A percentile compares a stretch with the other conserved stretches of the same genome.
phyloP scores from a whole-genome alignment of 192 early-diverging fungal species.

The Backusella liffmaniae region DNA sequence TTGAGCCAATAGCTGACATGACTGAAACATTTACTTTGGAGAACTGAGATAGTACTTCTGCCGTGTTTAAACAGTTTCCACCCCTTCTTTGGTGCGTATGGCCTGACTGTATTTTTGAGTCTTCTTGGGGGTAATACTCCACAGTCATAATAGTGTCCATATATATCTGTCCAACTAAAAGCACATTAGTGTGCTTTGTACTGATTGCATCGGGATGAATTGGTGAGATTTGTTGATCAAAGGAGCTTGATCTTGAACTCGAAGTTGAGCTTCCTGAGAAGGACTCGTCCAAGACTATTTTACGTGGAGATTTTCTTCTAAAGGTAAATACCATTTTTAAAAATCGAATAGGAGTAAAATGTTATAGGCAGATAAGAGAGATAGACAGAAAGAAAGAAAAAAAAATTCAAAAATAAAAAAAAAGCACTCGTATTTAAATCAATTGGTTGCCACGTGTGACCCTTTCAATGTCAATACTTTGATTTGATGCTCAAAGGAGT shows the following conservation, averaged over 20 bases:
- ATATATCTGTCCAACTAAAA: conserved; percentile 57
- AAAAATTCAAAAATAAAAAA: background rate
- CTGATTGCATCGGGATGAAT: background rate
- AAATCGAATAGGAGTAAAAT: background rate
- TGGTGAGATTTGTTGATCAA: conserved; percentile 7
- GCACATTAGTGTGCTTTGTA: conserved; percentile 13
- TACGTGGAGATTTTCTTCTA: background rate
- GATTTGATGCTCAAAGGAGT: background rate
- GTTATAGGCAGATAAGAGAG: background rate
- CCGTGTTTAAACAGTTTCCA: conserved; percentile 61
- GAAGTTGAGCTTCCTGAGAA: background rate
- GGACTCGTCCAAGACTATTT: background rate
- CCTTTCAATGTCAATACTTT: background rate
- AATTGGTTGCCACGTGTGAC: background rate
- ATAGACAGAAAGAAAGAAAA: background rate
- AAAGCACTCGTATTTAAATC: background rate
- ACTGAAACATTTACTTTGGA: conserved; percentile 38
- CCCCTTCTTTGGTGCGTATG: conserved; percentile 61
- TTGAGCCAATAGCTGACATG: conserved; percentile 52
- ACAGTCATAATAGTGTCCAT: conserved; percentile 65
- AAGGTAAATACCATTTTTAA: background rate
- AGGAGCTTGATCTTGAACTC: conserved; percentile 2
- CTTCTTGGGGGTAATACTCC: conserved; percentile 56
- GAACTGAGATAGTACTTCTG: conserved; percentile 55
- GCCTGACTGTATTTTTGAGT: conserved; percentile 57